A percentile compares a stretch with the other conserved stretches of the same genome.
These are phyloP conservation scores for Hypoxylon lienhwacheense DNA, from an alignment of 495 filamentous ascomycete genomes.

Conservation along the genomic window DNA sequence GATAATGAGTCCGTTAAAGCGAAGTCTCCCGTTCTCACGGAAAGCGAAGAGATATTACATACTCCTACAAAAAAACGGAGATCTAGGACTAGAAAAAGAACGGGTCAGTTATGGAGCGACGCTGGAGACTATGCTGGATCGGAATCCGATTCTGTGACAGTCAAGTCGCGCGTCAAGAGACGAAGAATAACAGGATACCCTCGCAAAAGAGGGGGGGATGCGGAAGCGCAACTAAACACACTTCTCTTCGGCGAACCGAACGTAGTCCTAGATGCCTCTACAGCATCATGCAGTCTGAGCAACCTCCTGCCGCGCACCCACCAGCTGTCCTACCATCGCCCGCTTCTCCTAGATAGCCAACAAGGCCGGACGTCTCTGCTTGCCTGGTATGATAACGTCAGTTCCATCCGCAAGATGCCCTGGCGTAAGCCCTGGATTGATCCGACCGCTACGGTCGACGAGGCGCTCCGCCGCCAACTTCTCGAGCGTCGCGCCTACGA, in stretches of 20 bases:
- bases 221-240: conserved; percentile 5
- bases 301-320: conserved; percentile 22
- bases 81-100: conserved; percentile 14
- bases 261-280: neutral
- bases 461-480: conserved; percentile 15
- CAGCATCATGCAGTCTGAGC: neutral
- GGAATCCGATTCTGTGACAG: neutral
- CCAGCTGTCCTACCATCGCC: conserved; percentile 43
- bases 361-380: conserved; percentile 39
- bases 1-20: neutral
- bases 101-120: neutral
- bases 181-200: conserved; percentile 12
- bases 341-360: conserved; percentile 42
- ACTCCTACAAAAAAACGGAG: neutral
- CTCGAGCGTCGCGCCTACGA: conserved; percentile 51
- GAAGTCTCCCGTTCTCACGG: neutral
- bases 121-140: conserved; percentile 10
- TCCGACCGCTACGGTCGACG: conserved; percentile 5
- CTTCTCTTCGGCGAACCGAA: conserved; percentile 9
- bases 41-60: neutral
- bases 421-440: conserved; percentile 52
- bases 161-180: conserved; percentile 10
- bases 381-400: conserved; percentile 45
- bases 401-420: conserved; percentile 46
- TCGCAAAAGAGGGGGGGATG: conserved; percentile 7